Base-by-base conservation (phyloP, 2,329 filamentous ascomycete genomes). In the Colletotrichum eleusines region DNA sequence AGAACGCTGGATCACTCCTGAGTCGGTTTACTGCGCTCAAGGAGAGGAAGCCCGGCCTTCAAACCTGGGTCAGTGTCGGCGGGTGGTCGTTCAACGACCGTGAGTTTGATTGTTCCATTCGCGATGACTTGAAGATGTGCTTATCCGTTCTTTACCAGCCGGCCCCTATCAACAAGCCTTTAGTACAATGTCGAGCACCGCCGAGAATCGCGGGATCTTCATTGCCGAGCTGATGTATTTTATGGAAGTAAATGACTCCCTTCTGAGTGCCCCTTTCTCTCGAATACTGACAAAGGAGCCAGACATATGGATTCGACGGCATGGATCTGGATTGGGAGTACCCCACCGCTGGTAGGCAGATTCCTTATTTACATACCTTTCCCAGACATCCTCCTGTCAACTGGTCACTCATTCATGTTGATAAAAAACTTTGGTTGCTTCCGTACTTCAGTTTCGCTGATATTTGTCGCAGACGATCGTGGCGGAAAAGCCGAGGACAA, bases 91-190 rank as follows among this genome's bases (percentile, higher is more conserved):
- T 44, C 42, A 44, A 44, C 18, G 42, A 44, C 18, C 42, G 42
- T 44, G 42, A 44, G 42, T 42, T 33, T 33, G 26, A 59, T 46
- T 33, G 26, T 33, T 33, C 40, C 3, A 46, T 44, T 16, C 12
- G 40, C 42, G 14, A 42, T 42, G 6, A 42, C 40, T 42, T 42
- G 16, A 20, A 51, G 33, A 0, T 69, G 55, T 42, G 40, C 40
- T 42, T 42, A 42, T 42, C 40, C 16, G 40, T 42, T 14, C 70
- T 74, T 3, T 72, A 73, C n/a, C 18, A 42, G 40, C 40, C 40
- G 40, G 40, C 40, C 40, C 40, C 40, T 42, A 44, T 44, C 42
- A 44, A 44, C 42, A 44, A 20, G 42, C 42, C 42, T 44, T 44
- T n/a, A 44, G 42, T 44, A 44, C 42, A 9, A 44, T 44, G 42